phyloP scores from a whole-genome alignment of 2,329 filamentous ascomycete genomes.

The Pseudomassariella vexata region DNA sequence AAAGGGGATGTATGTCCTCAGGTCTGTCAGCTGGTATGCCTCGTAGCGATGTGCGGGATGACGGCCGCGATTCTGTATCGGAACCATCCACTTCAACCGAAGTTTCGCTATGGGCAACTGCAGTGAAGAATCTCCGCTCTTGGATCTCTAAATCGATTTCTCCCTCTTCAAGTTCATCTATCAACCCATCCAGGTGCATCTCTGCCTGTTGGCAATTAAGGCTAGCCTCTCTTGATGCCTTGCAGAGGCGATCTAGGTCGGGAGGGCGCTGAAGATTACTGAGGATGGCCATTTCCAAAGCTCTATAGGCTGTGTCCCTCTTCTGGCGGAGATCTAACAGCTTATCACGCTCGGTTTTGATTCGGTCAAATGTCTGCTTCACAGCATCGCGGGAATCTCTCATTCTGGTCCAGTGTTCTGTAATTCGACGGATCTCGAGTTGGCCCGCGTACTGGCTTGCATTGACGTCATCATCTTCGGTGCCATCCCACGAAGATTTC shows the following conservation, averaged over 20 bases:
- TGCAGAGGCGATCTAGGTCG: too few species aligned
- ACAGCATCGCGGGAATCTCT: constrained; percentile 2
- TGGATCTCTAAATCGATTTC: constrained; percentile 16
- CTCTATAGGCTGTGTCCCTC: constrained; percentile 16
- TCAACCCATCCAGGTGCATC: constrained; percentile 18
- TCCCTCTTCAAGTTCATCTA: constrained; percentile 19
- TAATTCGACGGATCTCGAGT: constrained; percentile 1
- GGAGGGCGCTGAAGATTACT: too few species aligned
- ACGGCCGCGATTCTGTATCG: constrained; percentile 9
- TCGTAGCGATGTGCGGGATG: constrained; percentile 15
- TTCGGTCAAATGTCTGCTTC: constrained; percentile 4
- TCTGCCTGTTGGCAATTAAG: constrained; percentile 18
- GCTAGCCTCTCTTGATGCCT: too few species aligned
- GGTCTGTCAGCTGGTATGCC: constrained; percentile 24
- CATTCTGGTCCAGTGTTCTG: constrained; percentile 5
- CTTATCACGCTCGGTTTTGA: constrained; percentile 12
- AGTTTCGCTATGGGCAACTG: constrained; percentile 11
- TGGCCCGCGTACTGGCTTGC: constrained; percentile 2
- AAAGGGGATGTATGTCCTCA: constrained; percentile 42
- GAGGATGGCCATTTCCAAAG: constrained; percentile 16
- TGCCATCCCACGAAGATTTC: too few species aligned
- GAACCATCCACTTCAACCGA: constrained; percentile 11
- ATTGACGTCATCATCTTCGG: background rate
- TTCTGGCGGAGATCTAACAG: constrained; percentile 16
- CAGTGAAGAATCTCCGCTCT: constrained; percentile 18